These are phyloP conservation scores for Murraya koenigii DNA, from an alignment of 345 rosid species.

Conservation along the genomic window DNA sequence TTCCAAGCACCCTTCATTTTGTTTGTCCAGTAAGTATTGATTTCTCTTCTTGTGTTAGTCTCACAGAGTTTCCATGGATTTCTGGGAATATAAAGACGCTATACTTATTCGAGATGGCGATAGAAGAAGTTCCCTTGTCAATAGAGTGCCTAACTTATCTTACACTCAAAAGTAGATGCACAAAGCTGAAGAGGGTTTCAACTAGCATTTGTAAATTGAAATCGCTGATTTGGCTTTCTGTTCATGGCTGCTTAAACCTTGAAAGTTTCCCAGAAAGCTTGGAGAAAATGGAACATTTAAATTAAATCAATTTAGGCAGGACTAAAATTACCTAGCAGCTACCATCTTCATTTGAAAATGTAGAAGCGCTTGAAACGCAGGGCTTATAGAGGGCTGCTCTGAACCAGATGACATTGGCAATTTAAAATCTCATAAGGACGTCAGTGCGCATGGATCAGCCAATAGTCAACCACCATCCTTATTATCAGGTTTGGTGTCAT, in stretches of 20 bases:
- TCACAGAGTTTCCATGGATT: neutral
- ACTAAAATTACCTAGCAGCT: constrained; percentile 1
- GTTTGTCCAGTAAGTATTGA: neutral
- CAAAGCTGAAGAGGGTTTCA: neutral
- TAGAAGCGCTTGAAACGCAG: neutral
- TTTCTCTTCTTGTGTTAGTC: neutral
- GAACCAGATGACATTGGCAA: neutral
- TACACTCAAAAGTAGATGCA: neutral
- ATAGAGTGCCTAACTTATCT: neutral
- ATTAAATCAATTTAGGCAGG: neutral
- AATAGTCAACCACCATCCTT: neutral
- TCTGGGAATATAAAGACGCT: neutral
- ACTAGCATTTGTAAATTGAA: neutral
- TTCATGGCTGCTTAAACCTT: neutral
- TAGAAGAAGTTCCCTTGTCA: neutral
- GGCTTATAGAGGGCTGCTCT: neutral
- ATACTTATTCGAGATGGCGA: neutral
- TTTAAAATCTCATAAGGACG: neutral
- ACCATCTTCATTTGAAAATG: neutral
- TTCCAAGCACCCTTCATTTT: neutral
- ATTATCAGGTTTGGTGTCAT: neutral
- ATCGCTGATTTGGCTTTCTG: neutral
- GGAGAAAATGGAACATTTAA: neutral
- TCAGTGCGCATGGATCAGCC: no score
- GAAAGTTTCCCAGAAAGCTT: neutral